phyloP scores from a whole-genome alignment of 2,329 filamentous ascomycete species.

The Apiospora rasikravindrae region DNA sequence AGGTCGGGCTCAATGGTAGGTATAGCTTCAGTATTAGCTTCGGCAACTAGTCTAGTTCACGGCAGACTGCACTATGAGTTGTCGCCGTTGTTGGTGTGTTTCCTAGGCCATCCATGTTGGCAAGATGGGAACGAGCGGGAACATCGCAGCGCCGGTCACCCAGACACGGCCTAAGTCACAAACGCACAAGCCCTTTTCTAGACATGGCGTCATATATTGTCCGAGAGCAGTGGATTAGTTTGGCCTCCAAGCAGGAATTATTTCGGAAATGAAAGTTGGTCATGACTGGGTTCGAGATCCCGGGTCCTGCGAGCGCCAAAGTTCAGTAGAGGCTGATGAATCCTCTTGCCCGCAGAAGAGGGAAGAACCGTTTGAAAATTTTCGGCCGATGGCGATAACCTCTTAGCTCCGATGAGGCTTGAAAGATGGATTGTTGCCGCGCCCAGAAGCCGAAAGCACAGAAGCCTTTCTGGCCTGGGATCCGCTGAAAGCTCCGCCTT shows the following conservation, averaged over 20 bases:
- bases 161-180: background rate
- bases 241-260: background rate
- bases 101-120: background rate
- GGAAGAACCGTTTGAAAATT: background rate
- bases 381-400: background rate
- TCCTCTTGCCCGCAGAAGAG: background rate
- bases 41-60: background rate
- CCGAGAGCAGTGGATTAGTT: background rate
- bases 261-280: background rate
- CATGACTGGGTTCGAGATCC: background rate
- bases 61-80: background rate
- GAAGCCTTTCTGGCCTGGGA: background rate
- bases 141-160: background rate
- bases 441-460: conserved; percentile 7
- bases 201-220: background rate
- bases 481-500: background rate
- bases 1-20: background rate
- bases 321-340: background rate
- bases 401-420: conserved; percentile 11
- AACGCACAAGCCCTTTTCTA: background rate
- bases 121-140: background rate
- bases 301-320: background rate
- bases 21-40: background rate
- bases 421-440: background rate
- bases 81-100: background rate